phyloP scores from a whole-genome alignment of 306 rosid species.

The Trifolium dubium region DNA sequence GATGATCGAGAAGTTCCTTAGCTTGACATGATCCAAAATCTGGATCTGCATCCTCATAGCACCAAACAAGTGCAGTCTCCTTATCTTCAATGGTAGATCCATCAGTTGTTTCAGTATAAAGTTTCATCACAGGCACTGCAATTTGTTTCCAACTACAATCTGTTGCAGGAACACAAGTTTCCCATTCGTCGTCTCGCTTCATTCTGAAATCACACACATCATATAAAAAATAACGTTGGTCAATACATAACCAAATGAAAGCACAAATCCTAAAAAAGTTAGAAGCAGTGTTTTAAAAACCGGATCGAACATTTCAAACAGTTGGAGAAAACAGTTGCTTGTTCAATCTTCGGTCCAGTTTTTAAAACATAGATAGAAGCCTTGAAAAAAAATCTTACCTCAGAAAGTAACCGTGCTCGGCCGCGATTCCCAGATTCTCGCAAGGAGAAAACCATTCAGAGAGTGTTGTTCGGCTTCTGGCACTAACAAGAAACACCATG shows the following conservation, averaged over 20 bases:
- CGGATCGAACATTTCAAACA: not conserved
- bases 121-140: conserved; percentile 86
- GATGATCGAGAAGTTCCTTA: conserved; percentile 91
- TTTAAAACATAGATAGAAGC: not conserved
- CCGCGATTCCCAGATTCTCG: conserved; percentile 78
- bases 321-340: not conserved
- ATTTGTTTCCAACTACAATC: conserved; percentile 84
- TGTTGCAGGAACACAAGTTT: conserved; percentile 62
- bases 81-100: conserved; percentile 84
- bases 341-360: not conserved
- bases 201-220: conserved; percentile 43
- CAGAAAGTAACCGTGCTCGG: conserved; percentile 86
- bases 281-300: not conserved
- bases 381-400: conserved; percentile 49
- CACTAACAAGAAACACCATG: conserved; percentile 78
- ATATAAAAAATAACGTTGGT: conserved; percentile 10
- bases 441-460: conserved; percentile 80
- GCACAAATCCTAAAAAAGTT: not conserved
- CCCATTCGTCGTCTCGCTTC: conserved; percentile 63
- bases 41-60: conserved; percentile 79
- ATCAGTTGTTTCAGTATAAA: conserved; percentile 87
- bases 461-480: conserved; percentile 64
- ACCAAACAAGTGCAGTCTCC: conserved; percentile 92
- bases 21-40: conserved; percentile 94
- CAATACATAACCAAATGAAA: conserved; percentile 19